Evolutionary conservation across 2,329 filamentous ascomycete species (phyloP).

Genomic region (Claviceps sp.): DNA sequence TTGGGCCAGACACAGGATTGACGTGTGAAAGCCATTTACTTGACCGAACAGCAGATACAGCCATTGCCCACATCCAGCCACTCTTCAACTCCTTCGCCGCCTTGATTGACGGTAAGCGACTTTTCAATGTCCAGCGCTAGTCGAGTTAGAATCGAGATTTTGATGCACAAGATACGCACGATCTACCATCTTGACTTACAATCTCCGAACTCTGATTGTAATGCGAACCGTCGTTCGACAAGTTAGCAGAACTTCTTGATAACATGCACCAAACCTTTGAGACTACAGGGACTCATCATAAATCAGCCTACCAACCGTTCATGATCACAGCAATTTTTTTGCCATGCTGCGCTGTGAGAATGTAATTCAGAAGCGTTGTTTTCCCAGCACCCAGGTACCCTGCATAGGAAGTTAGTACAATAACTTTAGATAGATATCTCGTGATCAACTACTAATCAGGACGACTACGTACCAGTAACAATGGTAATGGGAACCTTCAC

Average conservation of each 20-base stretch:
- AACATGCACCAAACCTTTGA: neutral
- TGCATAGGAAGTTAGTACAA: constrained; percentile 19
- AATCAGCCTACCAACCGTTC: constrained; percentile 44
- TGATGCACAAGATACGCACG: constrained; percentile 8
- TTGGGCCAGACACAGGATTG: neutral
- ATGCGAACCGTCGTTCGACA: neutral
- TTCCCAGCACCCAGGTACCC: constrained; percentile 94
- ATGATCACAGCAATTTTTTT: constrained; percentile 97
- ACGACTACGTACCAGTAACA: constrained; percentile 48
- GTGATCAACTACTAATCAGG: neutral
- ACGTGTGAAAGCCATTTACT: constrained; percentile 35
- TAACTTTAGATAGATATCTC: too few relatives aligned
- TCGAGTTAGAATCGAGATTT: constrained; percentile 6
- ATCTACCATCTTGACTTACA: constrained; percentile 35
- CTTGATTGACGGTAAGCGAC: constrained; percentile 79
- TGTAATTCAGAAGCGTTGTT: constrained; percentile 91
- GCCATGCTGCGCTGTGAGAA: constrained; percentile 84
- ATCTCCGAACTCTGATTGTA: constrained; percentile 57
- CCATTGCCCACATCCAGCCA: constrained; percentile 96
- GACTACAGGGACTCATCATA: too few relatives aligned
- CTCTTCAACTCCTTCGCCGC: constrained; percentile 71
- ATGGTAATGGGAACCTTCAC: constrained; percentile 74
- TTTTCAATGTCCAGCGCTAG: constrained; percentile 92
- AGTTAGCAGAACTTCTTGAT: neutral
- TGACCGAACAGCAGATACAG: constrained; percentile 95